phyloP scores from a whole-genome alignment of 1,284 basidiomycete species.

The Cutaneotrichosporon mucoides region DNA sequence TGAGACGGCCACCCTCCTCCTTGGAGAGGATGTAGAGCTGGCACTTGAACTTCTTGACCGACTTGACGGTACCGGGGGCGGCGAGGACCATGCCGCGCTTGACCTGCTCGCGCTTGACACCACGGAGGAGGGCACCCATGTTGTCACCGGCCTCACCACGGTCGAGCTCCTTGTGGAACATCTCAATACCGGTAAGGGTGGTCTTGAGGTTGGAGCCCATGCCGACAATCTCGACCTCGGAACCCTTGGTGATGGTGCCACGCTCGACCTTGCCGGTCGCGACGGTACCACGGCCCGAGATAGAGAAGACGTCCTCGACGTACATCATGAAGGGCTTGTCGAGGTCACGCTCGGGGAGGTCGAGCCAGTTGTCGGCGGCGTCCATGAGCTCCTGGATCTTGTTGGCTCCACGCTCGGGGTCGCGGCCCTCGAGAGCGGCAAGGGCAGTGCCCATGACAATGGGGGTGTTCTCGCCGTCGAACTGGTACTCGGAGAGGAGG shows the following conservation, averaged over 20 bases:
- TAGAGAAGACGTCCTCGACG: constrained; percentile 97
- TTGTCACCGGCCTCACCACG: constrained; percentile 98
- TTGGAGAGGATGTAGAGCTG: constrained; percentile 93
- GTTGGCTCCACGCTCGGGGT: constrained; percentile 69
- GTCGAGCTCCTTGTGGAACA: constrained; percentile 99
- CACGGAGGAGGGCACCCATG: constrained; percentile 96
- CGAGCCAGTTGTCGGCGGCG: constrained; percentile 91
- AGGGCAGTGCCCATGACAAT: constrained; percentile 96
- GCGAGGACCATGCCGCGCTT: constrained; percentile 89
- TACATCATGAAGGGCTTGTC: constrained; percentile 98
- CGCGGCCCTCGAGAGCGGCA: constrained; percentile 83
- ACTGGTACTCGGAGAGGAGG: constrained; percentile 86
- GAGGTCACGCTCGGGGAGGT: constrained; percentile 90
- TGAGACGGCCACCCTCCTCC: constrained; percentile 97
- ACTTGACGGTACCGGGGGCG: constrained; percentile 87
- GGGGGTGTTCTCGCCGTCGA: constrained; percentile 94
- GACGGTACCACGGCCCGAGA: constrained; percentile 97
- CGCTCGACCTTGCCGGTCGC: constrained; percentile 97
- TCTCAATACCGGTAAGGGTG: constrained; percentile 94
- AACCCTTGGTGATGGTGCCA: constrained; percentile 86
- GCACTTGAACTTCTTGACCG: constrained; percentile 89
- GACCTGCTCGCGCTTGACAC: constrained; percentile 95
- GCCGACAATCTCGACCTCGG: constrained; percentile 92
- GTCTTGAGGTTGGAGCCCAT: constrained; percentile 82
- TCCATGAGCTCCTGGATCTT: constrained; percentile 83